Conservation (phyloP, 1,284 basidiomycete species). For the Tilletia indica region DNA sequence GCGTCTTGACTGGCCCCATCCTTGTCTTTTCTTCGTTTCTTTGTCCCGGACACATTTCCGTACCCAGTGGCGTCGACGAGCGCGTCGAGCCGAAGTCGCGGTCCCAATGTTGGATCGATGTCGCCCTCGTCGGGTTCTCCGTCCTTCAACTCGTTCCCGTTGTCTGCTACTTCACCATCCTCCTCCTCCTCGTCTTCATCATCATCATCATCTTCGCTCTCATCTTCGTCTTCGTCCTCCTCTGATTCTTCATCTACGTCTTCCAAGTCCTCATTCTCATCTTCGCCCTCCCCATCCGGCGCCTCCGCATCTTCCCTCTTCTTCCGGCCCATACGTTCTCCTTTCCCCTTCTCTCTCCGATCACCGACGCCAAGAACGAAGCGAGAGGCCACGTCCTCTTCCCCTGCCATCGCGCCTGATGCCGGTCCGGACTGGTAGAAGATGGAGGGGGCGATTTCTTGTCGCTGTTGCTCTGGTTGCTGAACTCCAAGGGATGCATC, state of each 20-base stretch:
- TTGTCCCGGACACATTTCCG: constrained; percentile 23
- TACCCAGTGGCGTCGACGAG: constrained; percentile 50
- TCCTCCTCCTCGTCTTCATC: not conserved
- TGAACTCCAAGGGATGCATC: constrained; percentile 30
- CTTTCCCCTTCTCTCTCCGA: constrained; percentile 15
- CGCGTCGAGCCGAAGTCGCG: constrained; percentile 38
- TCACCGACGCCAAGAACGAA: constrained; percentile 2
- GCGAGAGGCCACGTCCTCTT: not conserved
- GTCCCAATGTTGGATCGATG: not conserved
- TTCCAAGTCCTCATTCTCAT: constrained; percentile 5
- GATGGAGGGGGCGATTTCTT: not conserved
- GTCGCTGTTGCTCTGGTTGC: constrained; percentile 23
- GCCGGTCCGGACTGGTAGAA: not conserved
- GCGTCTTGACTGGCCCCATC: constrained; percentile 28
- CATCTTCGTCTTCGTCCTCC: constrained; percentile 46
- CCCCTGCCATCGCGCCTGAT: not conserved
- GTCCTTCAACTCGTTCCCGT: not conserved
- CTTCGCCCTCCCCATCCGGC: not conserved
- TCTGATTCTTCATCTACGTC: constrained; percentile 27
- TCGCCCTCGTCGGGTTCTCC: not conserved
- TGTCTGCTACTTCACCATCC: not conserved
- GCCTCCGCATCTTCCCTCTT: constrained; percentile 7
- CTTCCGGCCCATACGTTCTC: constrained; percentile 4
- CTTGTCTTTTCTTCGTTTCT: not conserved
- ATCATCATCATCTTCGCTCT: not conserved